Percentiles rank a stretch among this genome's conserved stretches.
Evolutionary conservation across 257 asterid species (phyloP).

Genomic region (Przewalskia tangutica): DNA sequence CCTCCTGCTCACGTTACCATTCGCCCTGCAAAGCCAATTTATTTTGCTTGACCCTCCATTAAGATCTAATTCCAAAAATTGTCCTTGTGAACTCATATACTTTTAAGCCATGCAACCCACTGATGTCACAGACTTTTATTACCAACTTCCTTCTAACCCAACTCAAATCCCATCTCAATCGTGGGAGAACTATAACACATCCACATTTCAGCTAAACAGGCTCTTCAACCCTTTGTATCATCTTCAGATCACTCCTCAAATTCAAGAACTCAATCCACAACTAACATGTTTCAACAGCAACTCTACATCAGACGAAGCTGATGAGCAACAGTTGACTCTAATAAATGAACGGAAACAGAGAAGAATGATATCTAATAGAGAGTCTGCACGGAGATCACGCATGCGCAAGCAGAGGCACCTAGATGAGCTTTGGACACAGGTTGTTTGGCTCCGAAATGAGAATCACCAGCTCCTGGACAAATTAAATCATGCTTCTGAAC

Average conservation of each 20-base stretch:
- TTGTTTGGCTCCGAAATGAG: conserved; percentile 70
- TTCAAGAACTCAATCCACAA: conserved; percentile 51
- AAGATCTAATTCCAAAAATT: conserved; percentile 12
- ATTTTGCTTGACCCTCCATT: conserved; percentile 3
- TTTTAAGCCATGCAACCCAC: conserved; percentile 52
- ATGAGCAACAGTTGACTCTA: conserved; percentile 55
- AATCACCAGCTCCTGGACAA: conserved; percentile 62
- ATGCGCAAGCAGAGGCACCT: conserved; percentile 89
- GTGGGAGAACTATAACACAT: conserved; percentile 15
- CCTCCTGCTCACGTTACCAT: conserved; percentile 30
- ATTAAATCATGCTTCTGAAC: conserved; percentile 52
- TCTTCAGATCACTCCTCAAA: conserved; percentile 40
- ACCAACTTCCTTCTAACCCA: conserved; percentile 44
- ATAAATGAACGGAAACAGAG: conserved; percentile 78
- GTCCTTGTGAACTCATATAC: background rate
- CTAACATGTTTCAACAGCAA: conserved; percentile 56
- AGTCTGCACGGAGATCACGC: conserved; percentile 82
- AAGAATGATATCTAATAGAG: conserved; percentile 83
- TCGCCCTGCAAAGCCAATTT: conserved; percentile 31
- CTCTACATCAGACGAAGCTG: conserved; percentile 88
- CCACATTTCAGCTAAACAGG: conserved; percentile 35
- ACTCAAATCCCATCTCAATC: conserved; percentile 40
- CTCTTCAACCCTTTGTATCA: conserved; percentile 36
- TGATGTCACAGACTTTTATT: conserved; percentile 49
- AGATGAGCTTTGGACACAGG: conserved; percentile 90